phyloP scores from a whole-genome alignment of 345 rosid genomes.

The Dimocarpus longan region DNA sequence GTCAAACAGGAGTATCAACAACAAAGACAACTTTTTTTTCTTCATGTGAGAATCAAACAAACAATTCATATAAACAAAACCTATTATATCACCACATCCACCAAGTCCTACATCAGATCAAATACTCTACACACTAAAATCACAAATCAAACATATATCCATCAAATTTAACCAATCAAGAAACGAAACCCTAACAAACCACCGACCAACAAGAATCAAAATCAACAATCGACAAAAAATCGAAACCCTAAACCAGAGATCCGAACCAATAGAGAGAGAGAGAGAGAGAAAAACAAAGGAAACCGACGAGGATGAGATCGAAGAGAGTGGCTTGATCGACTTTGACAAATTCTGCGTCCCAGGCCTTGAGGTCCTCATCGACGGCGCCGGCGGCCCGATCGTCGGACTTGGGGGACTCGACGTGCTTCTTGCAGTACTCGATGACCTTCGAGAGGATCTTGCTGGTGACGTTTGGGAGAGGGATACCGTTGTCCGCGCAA shows the following conservation, averaged over 20 bases:
- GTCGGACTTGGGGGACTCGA: constrained; percentile 38
- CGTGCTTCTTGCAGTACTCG: constrained; percentile 80
- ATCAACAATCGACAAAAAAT: neutral
- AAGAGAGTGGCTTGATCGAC: constrained; percentile 67
- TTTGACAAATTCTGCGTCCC: constrained; percentile 61
- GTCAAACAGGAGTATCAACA: neutral
- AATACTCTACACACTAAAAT: neutral
- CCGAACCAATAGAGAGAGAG: neutral
- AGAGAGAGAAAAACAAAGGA: neutral
- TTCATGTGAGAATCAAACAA: neutral
- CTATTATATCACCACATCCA: neutral
- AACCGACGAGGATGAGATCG: constrained; percentile 60
- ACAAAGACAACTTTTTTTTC: neutral
- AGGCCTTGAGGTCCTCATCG: constrained; percentile 46
- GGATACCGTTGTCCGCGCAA: constrained; percentile 59
- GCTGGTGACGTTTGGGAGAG: constrained; percentile 71
- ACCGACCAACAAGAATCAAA: neutral
- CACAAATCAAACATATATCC: neutral
- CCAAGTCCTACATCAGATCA: neutral
- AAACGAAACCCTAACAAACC: neutral
- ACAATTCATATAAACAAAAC: neutral
- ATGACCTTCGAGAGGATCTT: constrained; percentile 65
- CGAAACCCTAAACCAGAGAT: neutral
- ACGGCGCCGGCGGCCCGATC: constrained; percentile 29
- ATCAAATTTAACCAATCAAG: neutral